Evolutionary conservation across 306 rosid species (phyloP), one percentile per base, ranked within the genome.

Genomic region (Prunus kanzakura): DNA sequence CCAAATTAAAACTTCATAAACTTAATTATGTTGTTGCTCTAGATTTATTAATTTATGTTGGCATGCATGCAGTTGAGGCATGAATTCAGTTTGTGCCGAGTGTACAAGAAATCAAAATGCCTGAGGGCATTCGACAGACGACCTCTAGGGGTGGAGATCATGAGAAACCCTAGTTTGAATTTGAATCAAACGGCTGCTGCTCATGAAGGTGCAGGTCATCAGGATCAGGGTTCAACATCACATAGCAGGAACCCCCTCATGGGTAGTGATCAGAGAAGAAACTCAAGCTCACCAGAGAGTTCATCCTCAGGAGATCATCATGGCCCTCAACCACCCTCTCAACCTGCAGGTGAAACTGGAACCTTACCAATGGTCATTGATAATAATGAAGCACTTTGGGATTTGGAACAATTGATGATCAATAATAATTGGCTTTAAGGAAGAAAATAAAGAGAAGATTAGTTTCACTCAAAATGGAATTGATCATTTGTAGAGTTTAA

Each of bases 21-120:
- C 41, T 35, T 35, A 35, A 35, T 49, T 49, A 15, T 6, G 52
- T 3, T 15, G 54, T 14, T 60, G 13, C 10, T 25, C 12, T 60
- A 22, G 29, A 60, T 23, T 12, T 60, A 25, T 23, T 60, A 22
- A 15, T 62, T 3, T 30, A 32, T 23, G 18, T 27, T 61, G 23
- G 12, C 9, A 35, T 64, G 50, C 6, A 45, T 64, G 84, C 93
- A 93, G 97, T 46, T 91, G 38, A 89, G 96, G 80, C 85, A 88
- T 19, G 96, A 94, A 82, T 86, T 84, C 73, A 91, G 98, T 29
- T 66, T 94, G 54, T 91, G 97, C 58, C 86, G 97, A 83, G 92
- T 94, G 38, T 91, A 91, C 89, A 94, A 89, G 83, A 94, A 87
- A 82, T 78, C 93, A 18, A 90, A 94, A 81, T 88, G 94, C 67